Base-by-base conservation (phyloP, 2,329 filamentous ascomycete genomes). In the Xylariaceae sp. region DNA sequence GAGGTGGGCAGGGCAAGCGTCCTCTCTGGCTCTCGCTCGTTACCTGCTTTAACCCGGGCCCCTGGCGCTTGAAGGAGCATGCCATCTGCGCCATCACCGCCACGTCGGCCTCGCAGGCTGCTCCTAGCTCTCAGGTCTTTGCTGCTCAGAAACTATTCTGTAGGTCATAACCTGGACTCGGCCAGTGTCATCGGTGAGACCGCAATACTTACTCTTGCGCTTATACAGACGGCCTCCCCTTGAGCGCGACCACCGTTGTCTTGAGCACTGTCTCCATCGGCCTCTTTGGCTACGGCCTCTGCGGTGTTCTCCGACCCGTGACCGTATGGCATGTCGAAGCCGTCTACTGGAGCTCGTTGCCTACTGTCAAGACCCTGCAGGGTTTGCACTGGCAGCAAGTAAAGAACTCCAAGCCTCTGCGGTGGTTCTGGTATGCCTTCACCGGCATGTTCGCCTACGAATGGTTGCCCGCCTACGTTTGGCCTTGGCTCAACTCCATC, bases 41-140 rank as follows among this genome's bases (percentile, higher is more conserved):
- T 12, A 56, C 53, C 5, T 65, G 76, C 30, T 15, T 77, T 43
- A 77, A 77, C 42, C 53, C 53, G 5, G 65, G 71, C 0, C 62
- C 61, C 0, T 77, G 68, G 65, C 59, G 57, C 18, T 51, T 76
- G 19, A 77, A 77, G 42, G 73, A 77, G 45, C 72, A 77, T 22
- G 57, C 69, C 0, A 61, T 75, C 2, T 68, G 64, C 40, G 45
- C 70, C 31, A 70, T 75, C 45, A 75, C 68, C 1, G 69, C 71
- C 2, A 70, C 68, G 0, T 69, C 68, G 0, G 70, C 68, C 0
- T 71, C 67, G 4, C 71, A 72, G 29, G 70, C 64, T 1, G 36
- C 61, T 0, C 58, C 56, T 3, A 64, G 58, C 38, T 49, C 60
- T 5, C 38, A 40, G 3, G 66, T 70, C 0, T 71, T 70, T 32